Evolutionary conservation across 768 basidiomycete species (phyloP).

Genomic region (Galerina sulciceps): DNA sequence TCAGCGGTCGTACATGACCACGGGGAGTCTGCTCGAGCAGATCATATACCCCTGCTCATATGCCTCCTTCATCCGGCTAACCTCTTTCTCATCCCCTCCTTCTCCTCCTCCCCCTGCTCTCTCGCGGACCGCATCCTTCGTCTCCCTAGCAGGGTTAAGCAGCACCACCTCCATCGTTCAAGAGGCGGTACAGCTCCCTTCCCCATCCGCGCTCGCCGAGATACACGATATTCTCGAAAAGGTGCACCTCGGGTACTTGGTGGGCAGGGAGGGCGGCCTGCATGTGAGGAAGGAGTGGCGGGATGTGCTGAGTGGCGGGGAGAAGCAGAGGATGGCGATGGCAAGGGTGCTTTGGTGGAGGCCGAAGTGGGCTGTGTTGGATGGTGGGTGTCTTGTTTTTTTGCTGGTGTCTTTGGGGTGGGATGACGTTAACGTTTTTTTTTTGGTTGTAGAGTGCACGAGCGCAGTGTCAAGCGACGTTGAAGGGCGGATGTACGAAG

Average conservation of each 20-base stretch:
- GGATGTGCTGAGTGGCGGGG: slow-evolving; percentile 93
- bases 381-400: slow-evolving; percentile 56
- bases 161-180: not conserved
- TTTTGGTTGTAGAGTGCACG: slow-evolving; percentile 84
- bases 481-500: slow-evolving; percentile 94
- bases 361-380: slow-evolving; percentile 83
- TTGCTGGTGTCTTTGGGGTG: not conserved
- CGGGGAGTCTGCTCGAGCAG: slow-evolving; percentile 88
- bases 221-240: slow-evolving; percentile 78
- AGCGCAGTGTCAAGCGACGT: slow-evolving; percentile 96
- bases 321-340: slow-evolving; percentile 97
- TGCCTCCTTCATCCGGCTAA: slow-evolving; percentile 55
- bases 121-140: slow-evolving; percentile 10
- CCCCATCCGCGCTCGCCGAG: slow-evolving; percentile 58
- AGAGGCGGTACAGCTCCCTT: not conserved
- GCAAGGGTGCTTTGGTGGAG: slow-evolving; percentile 91
- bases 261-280: slow-evolving; percentile 89
- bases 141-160: not conserved
- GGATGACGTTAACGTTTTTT: not conserved
- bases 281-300: slow-evolving; percentile 92
- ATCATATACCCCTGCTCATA: slow-evolving; percentile 92
- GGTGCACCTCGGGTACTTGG: slow-evolving; percentile 85
- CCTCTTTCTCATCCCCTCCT: not conserved
- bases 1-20: slow-evolving; percentile 91
- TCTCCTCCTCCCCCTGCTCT: not conserved